Evolutionary conservation across 2,329 filamentous ascomycete genomes (phyloP), one percentile per base, ranked within the genome.

Genomic region (Aspergillus quadrilineatus): DNA sequence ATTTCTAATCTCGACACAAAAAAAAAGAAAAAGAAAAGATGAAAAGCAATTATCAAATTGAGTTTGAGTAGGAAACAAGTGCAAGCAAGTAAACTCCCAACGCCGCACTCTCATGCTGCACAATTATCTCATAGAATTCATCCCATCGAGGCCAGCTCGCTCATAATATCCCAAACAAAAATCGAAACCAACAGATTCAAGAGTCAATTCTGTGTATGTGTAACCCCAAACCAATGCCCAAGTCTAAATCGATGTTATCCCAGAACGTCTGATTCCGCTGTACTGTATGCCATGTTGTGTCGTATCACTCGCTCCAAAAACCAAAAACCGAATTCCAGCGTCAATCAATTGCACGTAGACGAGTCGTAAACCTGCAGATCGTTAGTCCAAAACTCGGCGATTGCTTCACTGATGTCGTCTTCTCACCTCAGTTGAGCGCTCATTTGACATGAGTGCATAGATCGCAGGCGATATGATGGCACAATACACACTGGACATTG

Each of bases 401-500:
- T 9, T 4, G 3, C 28, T 8, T 9, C 10, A 22, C 32, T 8
- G 12, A n/a, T 39, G 36, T 4, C 15, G 43, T 9, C 8, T 10
- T 10, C 52, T 54, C 9, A 49, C 52, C 45, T 54, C 10, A 29
- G 14, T 36, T 34, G 4, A 28, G 26, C 50, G 15, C 10, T 61
- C 50, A 66, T 48, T 74, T 74, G 50, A 73, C 64, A 39, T 64
- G 54, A 1, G 32, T 48, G 65, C 74, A 76, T 12, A 9, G 4
- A 5, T 2, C 0, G 65, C 74, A 76, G 28, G 60, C 63, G 12
- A 39, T 37, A 26, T 76, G 74, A 2, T 65, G 1, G 64, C 74
- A 76, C 0, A 39, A 54, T 2, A 73, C 61, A 50, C 74, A 77
- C 17, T 37, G 44, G 2, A 69, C 64, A 43, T 77, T 71, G 30